Percentiles rank a stretch among this genome's conserved stretches.
Evolutionary conservation across 495 filamentous ascomycete species (phyloP).

Genomic region (Neurospora sp.): DNA sequence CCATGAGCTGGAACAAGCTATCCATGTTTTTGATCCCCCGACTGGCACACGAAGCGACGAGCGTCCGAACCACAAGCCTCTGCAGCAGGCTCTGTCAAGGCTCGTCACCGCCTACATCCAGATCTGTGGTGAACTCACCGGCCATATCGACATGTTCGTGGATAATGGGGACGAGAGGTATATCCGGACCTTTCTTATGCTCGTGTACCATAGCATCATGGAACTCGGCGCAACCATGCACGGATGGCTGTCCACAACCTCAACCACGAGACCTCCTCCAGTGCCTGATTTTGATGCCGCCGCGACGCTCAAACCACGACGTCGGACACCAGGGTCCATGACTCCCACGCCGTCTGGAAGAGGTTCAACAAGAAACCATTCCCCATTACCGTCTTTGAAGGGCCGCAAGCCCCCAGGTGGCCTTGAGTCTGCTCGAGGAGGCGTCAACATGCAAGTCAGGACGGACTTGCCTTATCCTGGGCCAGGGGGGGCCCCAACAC

Average conservation of each 20-base stretch:
- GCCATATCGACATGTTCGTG: slow-evolving; percentile 56
- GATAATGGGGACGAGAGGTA: slow-evolving; percentile 63
- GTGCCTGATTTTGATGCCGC: slow-evolving; percentile 15
- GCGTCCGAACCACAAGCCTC: slow-evolving; percentile 46
- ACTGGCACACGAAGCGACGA: slow-evolving; percentile 36
- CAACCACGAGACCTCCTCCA: not conserved
- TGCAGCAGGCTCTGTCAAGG: slow-evolving; percentile 49
- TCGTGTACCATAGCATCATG: slow-evolving; percentile 64
- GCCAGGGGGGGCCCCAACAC: not conserved
- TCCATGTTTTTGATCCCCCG: slow-evolving; percentile 51
- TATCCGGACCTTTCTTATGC: slow-evolving; percentile 65
- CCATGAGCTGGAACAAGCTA: slow-evolving; percentile 59
- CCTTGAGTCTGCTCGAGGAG: not conserved
- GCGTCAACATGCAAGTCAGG: slow-evolving; percentile 11
- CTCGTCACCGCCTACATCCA: slow-evolving; percentile 66
- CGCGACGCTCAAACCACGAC: slow-evolving; percentile 10
- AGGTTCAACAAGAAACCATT: not conserved
- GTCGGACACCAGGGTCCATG: not conserved
- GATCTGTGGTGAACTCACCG: slow-evolving; percentile 54
- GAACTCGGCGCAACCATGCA: slow-evolving; percentile 47
- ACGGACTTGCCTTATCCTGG: slow-evolving; percentile 14
- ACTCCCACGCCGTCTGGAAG: not conserved
- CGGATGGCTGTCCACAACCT: slow-evolving; percentile 1
- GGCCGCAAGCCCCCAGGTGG: not conserved
- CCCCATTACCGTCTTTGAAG: not conserved